phyloP scores from a whole-genome alignment of 495 filamentous ascomycete species.

The Rostrohypoxylon terebratum region DNA sequence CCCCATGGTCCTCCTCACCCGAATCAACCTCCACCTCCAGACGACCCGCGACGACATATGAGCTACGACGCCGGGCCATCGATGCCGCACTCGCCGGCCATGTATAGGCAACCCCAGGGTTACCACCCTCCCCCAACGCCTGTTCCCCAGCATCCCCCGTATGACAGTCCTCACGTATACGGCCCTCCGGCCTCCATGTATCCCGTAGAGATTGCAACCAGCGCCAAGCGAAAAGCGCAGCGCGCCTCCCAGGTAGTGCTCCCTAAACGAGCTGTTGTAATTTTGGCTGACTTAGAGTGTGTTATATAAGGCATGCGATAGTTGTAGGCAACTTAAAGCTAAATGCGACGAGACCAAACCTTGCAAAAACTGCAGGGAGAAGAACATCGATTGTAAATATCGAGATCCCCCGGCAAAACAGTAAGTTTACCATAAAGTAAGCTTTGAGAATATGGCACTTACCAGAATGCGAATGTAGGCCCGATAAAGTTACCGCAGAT shows the following conservation, averaged over 20 bases:
- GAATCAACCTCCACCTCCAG: conserved; percentile 45
- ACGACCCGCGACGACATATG: conserved; percentile 60
- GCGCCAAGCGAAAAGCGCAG: conserved; percentile 62
- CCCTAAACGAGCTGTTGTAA: conserved; percentile 2
- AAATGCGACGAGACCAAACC: conserved; percentile 77
- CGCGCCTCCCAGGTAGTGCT: conserved; percentile 62
- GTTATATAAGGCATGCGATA: conserved; percentile 70
- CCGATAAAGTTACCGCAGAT: conserved; percentile 64
- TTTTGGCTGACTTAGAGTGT: conserved; percentile 44
- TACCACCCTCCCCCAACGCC: conserved; percentile 60
- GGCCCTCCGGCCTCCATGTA: conserved; percentile 50
- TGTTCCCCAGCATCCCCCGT: conserved; percentile 55
- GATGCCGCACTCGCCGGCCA: conserved; percentile 55
- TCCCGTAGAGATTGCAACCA: conserved; percentile 59
- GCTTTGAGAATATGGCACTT: conserved; percentile 23
- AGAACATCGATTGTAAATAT: conserved; percentile 71
- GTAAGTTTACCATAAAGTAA: conserved; percentile 55
- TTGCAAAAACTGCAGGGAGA: conserved; percentile 68
- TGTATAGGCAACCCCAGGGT: conserved; percentile 55
- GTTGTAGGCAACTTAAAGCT: conserved; percentile 74
- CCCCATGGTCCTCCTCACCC: conserved; percentile 52
- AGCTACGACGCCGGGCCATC: conserved; percentile 58
- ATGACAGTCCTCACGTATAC: conserved; percentile 56
- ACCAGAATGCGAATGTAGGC: conserved; percentile 51
- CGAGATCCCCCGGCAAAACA: conserved; percentile 75